Conservation (phyloP, 257 asterid species). For the Nemophila menziesii region DNA sequence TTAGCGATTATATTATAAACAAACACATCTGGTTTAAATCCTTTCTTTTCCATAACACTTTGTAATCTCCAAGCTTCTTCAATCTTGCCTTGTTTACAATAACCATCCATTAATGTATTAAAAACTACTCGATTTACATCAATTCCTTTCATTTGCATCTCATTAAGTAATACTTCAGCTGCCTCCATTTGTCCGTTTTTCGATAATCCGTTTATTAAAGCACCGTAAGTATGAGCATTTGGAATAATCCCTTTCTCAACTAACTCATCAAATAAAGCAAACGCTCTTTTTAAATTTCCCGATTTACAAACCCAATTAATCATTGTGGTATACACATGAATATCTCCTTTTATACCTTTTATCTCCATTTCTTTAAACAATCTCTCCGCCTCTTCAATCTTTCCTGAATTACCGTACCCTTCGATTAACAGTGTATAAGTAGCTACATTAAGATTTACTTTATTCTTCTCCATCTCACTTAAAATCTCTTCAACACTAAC, state of each 20-base stretch:
- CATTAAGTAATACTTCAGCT: slow-evolving; percentile 45
- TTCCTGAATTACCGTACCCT: slow-evolving; percentile 22
- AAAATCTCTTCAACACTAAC: slow-evolving; percentile 31
- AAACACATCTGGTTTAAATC: slow-evolving; percentile 55
- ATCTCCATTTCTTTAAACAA: slow-evolving; percentile 54
- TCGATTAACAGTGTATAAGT: slow-evolving; percentile 56
- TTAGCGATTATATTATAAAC: slow-evolving; percentile 50
- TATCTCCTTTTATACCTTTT: slow-evolving; percentile 41
- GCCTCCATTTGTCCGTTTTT: slow-evolving; percentile 61
- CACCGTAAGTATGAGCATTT: slow-evolving; percentile 56
- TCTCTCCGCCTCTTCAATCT: slow-evolving; percentile 41
- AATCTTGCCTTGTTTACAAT: slow-evolving; percentile 66
- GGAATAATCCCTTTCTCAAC: slow-evolving; percentile 56
- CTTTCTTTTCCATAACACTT: slow-evolving; percentile 57
- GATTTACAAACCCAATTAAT: slow-evolving; percentile 38
- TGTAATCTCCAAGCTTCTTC: slow-evolving; percentile 58
- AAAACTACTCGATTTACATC: slow-evolving; percentile 47
- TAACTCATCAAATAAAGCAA: slow-evolving; percentile 58
- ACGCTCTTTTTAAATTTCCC: slow-evolving; percentile 44
- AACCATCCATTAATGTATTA: slow-evolving; percentile 80
- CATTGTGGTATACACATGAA: slow-evolving; percentile 44
- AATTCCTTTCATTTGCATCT: slow-evolving; percentile 73
- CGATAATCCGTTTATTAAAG: slow-evolving; percentile 62
- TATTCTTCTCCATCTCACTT: slow-evolving; percentile 46
- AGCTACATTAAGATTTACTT: slow-evolving; percentile 44